A percentile compares a stretch with the other conserved stretches of the same genome.
phyloP scores from a whole-genome alignment of 345 rosid species.

The Geranium rotundifolium region DNA sequence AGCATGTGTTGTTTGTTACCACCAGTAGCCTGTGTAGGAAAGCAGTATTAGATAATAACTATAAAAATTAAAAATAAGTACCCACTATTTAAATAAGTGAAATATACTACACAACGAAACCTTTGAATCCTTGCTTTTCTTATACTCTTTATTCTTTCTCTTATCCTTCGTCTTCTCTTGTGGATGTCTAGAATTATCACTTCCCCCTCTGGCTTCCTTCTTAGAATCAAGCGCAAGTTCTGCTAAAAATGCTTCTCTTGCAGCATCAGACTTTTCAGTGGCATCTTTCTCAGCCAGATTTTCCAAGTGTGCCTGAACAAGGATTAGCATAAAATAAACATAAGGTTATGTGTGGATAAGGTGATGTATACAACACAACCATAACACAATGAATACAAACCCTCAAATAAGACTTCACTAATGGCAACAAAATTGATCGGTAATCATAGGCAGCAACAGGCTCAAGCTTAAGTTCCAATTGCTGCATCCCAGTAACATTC shows the following conservation, averaged over 20 bases:
- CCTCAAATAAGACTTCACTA: conserved; percentile 72
- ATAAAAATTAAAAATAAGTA: conserved; percentile 12
- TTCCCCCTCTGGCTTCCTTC: conserved; percentile 51
- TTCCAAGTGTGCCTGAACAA: conserved; percentile 64
- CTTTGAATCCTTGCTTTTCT: conserved; percentile 68
- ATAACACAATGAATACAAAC: conserved; percentile 33
- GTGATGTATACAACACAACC: conserved; percentile 7
- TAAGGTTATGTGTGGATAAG: conserved; percentile 7
- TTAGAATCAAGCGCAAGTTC: conserved; percentile 91
- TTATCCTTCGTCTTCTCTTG: conserved; percentile 78
- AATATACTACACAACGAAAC: conserved; percentile 15
- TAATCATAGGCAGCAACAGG: conserved; percentile 62
- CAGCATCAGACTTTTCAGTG: conserved; percentile 94
- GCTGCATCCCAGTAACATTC: conserved; percentile 62
- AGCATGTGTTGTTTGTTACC: conserved; percentile 31
- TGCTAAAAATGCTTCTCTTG: conserved; percentile 84
- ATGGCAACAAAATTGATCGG: conserved; percentile 48
- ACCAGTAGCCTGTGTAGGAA: conserved; percentile 32
- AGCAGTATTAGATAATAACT: too few species aligned
- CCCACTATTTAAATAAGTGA: too few species aligned
- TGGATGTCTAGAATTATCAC: conserved; percentile 38
- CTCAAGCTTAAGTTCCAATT: conserved; percentile 74
- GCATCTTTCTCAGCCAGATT: conserved; percentile 91
- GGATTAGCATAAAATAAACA: conserved; percentile 5
- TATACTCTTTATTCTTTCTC: conserved; percentile 60